These are phyloP conservation scores for Penicillium flavigenum DNA, from an alignment of 495 filamentous ascomycete species.

Conservation along the genomic window DNA sequence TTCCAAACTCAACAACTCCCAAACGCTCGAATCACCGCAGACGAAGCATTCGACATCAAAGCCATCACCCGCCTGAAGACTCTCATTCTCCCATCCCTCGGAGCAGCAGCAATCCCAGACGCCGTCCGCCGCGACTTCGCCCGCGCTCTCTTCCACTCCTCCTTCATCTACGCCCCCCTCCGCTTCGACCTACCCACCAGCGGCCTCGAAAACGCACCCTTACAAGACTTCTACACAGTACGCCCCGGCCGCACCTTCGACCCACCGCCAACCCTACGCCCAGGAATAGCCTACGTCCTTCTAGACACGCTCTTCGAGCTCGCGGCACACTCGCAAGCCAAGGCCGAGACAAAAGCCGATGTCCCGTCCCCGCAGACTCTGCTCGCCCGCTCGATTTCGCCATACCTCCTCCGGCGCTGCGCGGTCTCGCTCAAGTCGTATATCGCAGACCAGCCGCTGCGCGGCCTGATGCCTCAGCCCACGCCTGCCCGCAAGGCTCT, in stretches of 20 bases:
- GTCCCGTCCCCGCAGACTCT: conserved; percentile 41
- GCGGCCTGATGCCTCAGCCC: conserved; percentile 91
- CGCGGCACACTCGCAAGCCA: conserved; percentile 47
- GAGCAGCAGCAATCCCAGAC: conserved; percentile 62
- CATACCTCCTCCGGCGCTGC: conserved; percentile 79
- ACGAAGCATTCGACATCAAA: conserved; percentile 74
- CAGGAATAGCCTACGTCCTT: conserved; percentile 74
- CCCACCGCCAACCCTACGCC: conserved; percentile 59
- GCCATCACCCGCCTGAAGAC: conserved; percentile 66
- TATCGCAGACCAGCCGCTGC: conserved; percentile 86
- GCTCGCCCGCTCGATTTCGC: conserved; percentile 74
- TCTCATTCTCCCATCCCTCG: conserved; percentile 74
- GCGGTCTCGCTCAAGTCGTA: conserved; percentile 78
- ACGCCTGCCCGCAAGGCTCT: conserved; percentile 76
- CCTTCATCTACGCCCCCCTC: conserved; percentile 72
- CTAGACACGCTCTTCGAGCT: conserved; percentile 80
- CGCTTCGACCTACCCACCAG: conserved; percentile 58
- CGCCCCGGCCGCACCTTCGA: conserved; percentile 71
- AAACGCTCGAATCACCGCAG: conserved; percentile 34
- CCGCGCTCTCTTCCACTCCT: conserved; percentile 74
- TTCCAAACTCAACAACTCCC: conserved; percentile 33
- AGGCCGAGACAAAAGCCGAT: conserved; percentile 6
- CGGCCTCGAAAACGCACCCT: conserved; percentile 50
- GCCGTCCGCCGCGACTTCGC: conserved; percentile 67
- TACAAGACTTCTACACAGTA: conserved; percentile 61